These are phyloP conservation scores for Adansonia grandidieri DNA, from an alignment of 441 rosid genomes.

Conservation along the genomic window DNA sequence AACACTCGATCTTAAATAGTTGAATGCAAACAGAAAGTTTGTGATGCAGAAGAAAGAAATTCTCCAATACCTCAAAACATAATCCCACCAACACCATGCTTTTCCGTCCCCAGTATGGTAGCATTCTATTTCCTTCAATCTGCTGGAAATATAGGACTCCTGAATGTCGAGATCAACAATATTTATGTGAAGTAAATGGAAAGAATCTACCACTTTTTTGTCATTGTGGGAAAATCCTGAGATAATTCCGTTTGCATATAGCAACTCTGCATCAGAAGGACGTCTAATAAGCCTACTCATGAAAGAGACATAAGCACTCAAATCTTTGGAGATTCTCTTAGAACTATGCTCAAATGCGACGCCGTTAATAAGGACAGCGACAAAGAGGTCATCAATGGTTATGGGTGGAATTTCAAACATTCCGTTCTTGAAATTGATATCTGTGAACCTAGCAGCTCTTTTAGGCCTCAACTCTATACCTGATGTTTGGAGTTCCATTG, in stretches of 20 bases:
- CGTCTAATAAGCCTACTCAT: not conserved
- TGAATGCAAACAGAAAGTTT: not conserved
- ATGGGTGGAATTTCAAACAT: not conserved
- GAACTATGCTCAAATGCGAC: not conserved
- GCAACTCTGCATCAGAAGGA: not conserved
- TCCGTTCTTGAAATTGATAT: constrained; percentile 6
- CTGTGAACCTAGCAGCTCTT: not conserved
- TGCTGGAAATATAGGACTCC: not conserved
- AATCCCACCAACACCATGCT: too few relatives aligned
- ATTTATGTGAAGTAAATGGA: not conserved
- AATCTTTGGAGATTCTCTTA: not conserved
- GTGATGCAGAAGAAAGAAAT: not conserved
- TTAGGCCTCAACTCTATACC: not conserved
- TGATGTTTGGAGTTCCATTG: not conserved
- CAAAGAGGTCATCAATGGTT: not conserved
- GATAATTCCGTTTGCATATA: constrained; percentile 7
- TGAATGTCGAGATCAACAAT: not conserved
- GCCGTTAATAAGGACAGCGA: not conserved
- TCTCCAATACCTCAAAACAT: not conserved
- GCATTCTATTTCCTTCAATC: not conserved
- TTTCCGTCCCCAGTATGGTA: not conserved
- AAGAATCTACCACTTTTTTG: not conserved
- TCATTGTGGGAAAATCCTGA: not conserved
- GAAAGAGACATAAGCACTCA: constrained; percentile 2
- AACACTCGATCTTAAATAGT: not conserved